A percentile compares a stretch with the other conserved stretches of the same genome.
These are phyloP conservation scores for Neopestalotiopsis rosae DNA, from an alignment of 2,329 filamentous ascomycete genomes.

Conservation along the genomic window DNA sequence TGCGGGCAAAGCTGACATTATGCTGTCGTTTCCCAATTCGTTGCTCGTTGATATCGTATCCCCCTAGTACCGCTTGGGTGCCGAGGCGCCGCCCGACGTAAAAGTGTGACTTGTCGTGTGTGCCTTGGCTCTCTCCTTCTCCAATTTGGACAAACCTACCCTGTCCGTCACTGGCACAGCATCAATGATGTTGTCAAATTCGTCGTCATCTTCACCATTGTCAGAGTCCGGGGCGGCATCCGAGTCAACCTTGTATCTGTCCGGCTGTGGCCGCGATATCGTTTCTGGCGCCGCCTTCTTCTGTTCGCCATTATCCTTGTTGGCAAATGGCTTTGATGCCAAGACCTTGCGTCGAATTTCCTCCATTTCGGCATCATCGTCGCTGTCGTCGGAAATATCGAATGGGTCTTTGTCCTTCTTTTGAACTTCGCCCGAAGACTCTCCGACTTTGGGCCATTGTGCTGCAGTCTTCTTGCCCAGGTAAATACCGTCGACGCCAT, in stretches of 20 bases:
- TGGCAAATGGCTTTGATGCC: constrained; percentile 85
- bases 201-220: constrained; percentile 58
- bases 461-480: constrained; percentile 57
- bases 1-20: background rate
- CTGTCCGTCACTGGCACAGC: constrained; percentile 89
- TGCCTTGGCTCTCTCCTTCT: constrained; percentile 58
- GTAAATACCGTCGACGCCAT: constrained; percentile 63
- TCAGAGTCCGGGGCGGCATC: constrained; percentile 77
- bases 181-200: constrained; percentile 91
- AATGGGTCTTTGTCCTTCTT: constrained; percentile 68
- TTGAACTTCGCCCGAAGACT: constrained; percentile 42
- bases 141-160: constrained; percentile 67
- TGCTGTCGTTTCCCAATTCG: no score
- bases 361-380: constrained; percentile 81
- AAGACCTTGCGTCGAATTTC: constrained; percentile 90
- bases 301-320: constrained; percentile 52
- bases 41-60: background rate
- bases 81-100: constrained; percentile 53
- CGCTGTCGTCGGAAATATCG: constrained; percentile 78
- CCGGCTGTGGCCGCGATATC: constrained; percentile 63
- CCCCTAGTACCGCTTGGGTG: constrained; percentile 51
- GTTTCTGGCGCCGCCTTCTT: constrained; percentile 68
- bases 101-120: constrained; percentile 57
- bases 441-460: constrained; percentile 35
- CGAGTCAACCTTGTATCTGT: constrained; percentile 60